A percentile compares a stretch with the other conserved stretches of the same genome.
Evolutionary conservation across 179 eudicot genomes (phyloP).

Genomic region (Gypsophila paniculata): DNA sequence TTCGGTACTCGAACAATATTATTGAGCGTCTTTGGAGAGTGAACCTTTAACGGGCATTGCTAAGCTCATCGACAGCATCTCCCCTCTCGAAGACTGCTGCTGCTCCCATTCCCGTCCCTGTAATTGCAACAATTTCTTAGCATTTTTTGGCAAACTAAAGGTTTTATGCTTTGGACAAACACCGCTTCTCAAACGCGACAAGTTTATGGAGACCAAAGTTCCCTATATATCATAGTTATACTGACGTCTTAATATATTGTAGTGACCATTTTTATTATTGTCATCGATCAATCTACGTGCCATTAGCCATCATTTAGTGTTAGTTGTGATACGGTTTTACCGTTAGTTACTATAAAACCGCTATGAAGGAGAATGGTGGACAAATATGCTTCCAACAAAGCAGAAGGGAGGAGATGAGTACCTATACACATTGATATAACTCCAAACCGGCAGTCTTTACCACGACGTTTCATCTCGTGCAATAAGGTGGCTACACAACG

Average conservation of each 20-base stretch:
- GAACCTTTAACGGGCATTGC: constrained; percentile 53
- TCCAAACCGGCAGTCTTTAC: constrained; percentile 90
- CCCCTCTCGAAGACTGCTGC: constrained; percentile 98
- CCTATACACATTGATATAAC: constrained; percentile 97
- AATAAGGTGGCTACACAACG: constrained; percentile 94
- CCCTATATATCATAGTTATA: too few species aligned
- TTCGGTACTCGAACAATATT: not conserved
- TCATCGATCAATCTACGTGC: too few species aligned
- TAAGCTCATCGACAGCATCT: constrained; percentile 59
- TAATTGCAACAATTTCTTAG: not conserved
- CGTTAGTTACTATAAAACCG: too few species aligned
- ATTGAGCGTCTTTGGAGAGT: constrained; percentile 62
- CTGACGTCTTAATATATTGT: too few species aligned
- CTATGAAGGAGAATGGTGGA: not conserved
- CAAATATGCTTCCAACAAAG: not conserved
- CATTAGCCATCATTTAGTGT: too few species aligned
- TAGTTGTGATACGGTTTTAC: not conserved
- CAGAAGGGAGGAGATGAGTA: constrained; percentile 11
- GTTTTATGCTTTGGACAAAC: not conserved
- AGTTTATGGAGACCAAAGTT: too few species aligned
- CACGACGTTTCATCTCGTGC: constrained; percentile 98
- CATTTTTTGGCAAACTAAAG: too few species aligned
- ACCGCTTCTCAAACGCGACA: not conserved
- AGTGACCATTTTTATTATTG: too few species aligned
- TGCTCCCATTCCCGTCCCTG: constrained; percentile 99